A percentile compares a stretch with the other conserved stretches of the same genome.
These are phyloP conservation scores for Sugiyamaella pinicola DNA, from an alignment of 1,139 yeast genomes.

Conservation along the genomic window DNA sequence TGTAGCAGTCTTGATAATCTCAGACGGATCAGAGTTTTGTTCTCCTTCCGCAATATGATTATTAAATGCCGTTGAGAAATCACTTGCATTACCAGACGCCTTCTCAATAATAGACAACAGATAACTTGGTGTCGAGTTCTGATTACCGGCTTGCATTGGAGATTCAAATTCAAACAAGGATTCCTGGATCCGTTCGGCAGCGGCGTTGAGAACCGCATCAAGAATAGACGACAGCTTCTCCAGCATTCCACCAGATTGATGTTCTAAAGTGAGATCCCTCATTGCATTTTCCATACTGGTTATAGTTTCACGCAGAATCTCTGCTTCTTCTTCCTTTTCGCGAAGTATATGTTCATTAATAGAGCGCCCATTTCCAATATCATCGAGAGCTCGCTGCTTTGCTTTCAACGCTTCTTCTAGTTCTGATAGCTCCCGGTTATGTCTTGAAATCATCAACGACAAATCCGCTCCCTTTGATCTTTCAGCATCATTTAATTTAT, in stretches of 20 bases:
- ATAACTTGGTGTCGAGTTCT: slow-evolving; percentile 74
- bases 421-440: slow-evolving; percentile 51
- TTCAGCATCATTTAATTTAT: slow-evolving; percentile 63
- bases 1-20: slow-evolving; percentile 67
- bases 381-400: slow-evolving; percentile 43
- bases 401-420: slow-evolving; percentile 44
- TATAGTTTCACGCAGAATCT: slow-evolving; percentile 70
- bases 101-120: slow-evolving; percentile 71
- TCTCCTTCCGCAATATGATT: slow-evolving; percentile 78
- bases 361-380: slow-evolving; percentile 33
- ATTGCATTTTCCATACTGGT: slow-evolving; percentile 66
- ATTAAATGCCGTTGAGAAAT: slow-evolving; percentile 78
- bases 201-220: slow-evolving; percentile 72
- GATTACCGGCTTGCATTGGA: slow-evolving; percentile 83
- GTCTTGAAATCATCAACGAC: slow-evolving; percentile 61
- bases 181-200: slow-evolving; percentile 73
- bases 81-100: slow-evolving; percentile 72
- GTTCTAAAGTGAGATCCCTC: slow-evolving; percentile 51
- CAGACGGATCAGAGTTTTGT: slow-evolving; percentile 65
- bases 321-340: slow-evolving; percentile 78
- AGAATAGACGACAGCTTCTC: slow-evolving; percentile 58
- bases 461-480: slow-evolving; percentile 69
- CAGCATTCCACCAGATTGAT: slow-evolving; percentile 53
- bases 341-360: slow-evolving; percentile 48
- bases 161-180: slow-evolving; percentile 71